Evolutionary conservation across 345 rosid species (phyloP).

Genomic region (Syzygium aromaticum): DNA sequence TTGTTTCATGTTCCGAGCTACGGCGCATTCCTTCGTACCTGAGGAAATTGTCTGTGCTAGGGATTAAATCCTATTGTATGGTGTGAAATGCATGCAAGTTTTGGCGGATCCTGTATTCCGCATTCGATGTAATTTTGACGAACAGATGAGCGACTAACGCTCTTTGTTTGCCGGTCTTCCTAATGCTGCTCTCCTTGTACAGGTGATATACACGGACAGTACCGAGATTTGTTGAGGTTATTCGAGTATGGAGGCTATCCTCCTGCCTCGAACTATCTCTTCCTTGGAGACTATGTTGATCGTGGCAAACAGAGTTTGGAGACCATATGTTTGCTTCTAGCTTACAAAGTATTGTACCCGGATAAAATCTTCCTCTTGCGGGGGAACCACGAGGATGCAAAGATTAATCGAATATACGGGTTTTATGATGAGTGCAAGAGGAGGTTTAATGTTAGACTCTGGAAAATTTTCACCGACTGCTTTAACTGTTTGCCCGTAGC

Average conservation of each 20-base stretch:
- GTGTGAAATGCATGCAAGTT: neutral
- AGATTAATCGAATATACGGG: conserved; percentile 89
- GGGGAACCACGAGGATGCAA: conserved; percentile 98
- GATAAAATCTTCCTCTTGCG: conserved; percentile 61
- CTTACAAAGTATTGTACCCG: conserved; percentile 83
- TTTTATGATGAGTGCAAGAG: conserved; percentile 96
- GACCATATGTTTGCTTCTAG: conserved; percentile 88
- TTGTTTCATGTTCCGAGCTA: neutral
- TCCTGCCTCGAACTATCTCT: conserved; percentile 81
- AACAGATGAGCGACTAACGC: neutral
- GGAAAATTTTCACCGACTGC: conserved; percentile 93
- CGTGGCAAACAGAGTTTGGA: conserved; percentile 97
- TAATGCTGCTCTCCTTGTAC: conserved; percentile 8
- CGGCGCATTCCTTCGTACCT: neutral
- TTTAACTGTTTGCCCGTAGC: conserved; percentile 92
- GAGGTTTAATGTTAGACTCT: conserved; percentile 86
- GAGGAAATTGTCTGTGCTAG: neutral
- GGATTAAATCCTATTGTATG: neutral
- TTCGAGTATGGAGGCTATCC: conserved; percentile 91
- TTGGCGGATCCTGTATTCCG: neutral
- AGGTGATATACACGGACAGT: conserved; percentile 98
- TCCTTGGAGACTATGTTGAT: conserved; percentile 98
- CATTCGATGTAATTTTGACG: neutral
- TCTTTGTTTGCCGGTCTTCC: neutral
- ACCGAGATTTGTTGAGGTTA: conserved; percentile 83